Evolutionary conservation across 306 rosid genomes (phyloP), one percentile per base, ranked within the genome.

Genomic region (Prosopis cineraria): DNA sequence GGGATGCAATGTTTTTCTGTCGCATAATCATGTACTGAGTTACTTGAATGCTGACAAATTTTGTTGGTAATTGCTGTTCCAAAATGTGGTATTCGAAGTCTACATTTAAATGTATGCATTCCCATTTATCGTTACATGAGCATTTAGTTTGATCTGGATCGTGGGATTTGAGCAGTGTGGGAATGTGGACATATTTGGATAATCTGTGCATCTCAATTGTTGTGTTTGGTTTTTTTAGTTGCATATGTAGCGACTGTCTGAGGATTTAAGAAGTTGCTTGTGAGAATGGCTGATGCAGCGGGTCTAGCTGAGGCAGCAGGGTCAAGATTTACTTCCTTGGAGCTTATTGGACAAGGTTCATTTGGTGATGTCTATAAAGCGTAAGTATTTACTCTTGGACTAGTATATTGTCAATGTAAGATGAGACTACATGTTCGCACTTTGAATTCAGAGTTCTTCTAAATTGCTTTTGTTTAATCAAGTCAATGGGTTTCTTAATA

Each of bases 331-430:
- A 79, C 82, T 84, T 84, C 89, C 17, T 83, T 93, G 86, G 97
- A 96, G 81, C 96, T 93, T 44, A 96, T 96, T 77, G 99, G 99
- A 44, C 91, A 89, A 81, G 99, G 99, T 79, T 96, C 99, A 19
- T 93, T 96, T 62, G 99, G 99, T 1, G 97, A 96, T 48, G 99
- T 96, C 72, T 96, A 91, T 79, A 96, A 93, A 87, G 99, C 86
- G 99, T 96, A 79, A 82, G 97, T 80, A 45, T 70, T 36, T 20
- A 53, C 68, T 78, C 79, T 77, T 67, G 22, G 30, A 83, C 55
- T 70, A 47, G 22, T 75, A 27, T 69, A 17, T 33, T 69, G 11
- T 36, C 39, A 63, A 3, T 53, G 34, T 69, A 69, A 47, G 50
- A 43, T 44, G 55, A 53, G 39, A 59, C 66, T 80, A 44, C 41